Percentiles rank a stretch among this genome's conserved stretches.
Evolutionary conservation across 768 basidiomycete genomes (phyloP).

Genomic region (Calocybe indica): DNA sequence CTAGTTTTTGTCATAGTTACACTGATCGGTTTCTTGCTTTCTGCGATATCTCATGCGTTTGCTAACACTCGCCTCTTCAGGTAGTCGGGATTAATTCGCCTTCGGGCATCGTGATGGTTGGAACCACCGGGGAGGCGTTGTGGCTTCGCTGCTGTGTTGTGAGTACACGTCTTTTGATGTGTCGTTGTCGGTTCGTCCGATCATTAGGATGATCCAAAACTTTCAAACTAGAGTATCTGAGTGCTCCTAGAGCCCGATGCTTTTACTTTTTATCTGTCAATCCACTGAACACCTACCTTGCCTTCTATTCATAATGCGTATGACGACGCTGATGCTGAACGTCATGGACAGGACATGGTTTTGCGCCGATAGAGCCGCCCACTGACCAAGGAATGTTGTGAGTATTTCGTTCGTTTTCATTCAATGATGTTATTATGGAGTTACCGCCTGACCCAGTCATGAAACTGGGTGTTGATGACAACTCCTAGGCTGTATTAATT

Average conservation of each 20-base stretch:
- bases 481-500: conserved; percentile 77
- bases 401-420: conserved; percentile 19
- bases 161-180: background rate
- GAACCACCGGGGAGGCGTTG: background rate
- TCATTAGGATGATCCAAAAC: conserved; percentile 48
- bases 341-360: background rate
- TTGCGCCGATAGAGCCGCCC: no score
- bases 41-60: background rate
- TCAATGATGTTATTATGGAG: conserved; percentile 65
- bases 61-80: background rate
- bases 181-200: background rate
- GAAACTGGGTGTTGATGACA: conserved; percentile 55
- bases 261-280: conserved; percentile 50
- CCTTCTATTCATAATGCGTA: background rate
- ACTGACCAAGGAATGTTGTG: conserved; percentile 18
- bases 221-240: conserved; percentile 96
- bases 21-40: conserved; percentile 54
- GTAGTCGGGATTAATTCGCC: background rate
- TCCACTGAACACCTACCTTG: conserved; percentile 46
- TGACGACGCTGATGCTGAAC: background rate
- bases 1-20: conserved; percentile 85
- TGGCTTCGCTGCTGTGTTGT: conserved; percentile 11
- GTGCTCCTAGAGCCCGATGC: conserved; percentile 59
- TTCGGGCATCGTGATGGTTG: background rate
- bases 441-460: conserved; percentile 75